Conservation (phyloP, 2,329 filamentous ascomycete species). For the Colletotrichum sp. region DNA sequence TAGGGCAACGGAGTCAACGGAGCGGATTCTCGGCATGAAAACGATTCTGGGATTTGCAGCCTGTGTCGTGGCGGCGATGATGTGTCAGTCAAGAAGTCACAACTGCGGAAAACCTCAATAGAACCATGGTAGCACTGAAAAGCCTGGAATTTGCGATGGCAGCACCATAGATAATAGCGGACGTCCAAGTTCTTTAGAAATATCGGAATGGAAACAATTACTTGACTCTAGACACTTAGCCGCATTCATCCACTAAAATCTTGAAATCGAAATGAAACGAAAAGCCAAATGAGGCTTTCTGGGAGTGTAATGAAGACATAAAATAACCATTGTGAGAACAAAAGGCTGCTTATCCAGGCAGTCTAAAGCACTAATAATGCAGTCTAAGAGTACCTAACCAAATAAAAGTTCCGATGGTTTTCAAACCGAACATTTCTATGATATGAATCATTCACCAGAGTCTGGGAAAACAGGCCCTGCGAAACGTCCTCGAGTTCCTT, state of each 20-base stretch:
- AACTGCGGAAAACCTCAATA: too few species aligned
- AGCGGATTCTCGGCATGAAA: neutral
- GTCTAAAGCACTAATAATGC: neutral
- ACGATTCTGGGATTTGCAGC: neutral
- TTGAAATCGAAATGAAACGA: neutral
- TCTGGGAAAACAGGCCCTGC: neutral
- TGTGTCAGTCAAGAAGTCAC: neutral
- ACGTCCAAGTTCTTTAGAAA: neutral
- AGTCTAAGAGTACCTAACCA: neutral
- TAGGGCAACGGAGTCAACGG: neutral
- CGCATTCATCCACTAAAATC: too few species aligned
- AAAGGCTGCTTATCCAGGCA: neutral
- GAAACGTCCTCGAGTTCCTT: neutral
- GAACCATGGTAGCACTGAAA: neutral
- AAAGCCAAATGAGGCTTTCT: rapidly evolving
- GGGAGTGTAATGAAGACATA: neutral
- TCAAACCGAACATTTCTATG: neutral
- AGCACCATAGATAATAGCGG: neutral
- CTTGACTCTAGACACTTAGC: too few species aligned
- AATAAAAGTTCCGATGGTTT: neutral
- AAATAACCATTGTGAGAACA: neutral
- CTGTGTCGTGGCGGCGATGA: too few species aligned
- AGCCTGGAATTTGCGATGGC: too few species aligned
- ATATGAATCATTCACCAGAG: neutral
- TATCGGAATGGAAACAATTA: rapidly evolving